Base-by-base conservation (phyloP, 345 rosid genomes). In the Turritis glabra region DNA sequence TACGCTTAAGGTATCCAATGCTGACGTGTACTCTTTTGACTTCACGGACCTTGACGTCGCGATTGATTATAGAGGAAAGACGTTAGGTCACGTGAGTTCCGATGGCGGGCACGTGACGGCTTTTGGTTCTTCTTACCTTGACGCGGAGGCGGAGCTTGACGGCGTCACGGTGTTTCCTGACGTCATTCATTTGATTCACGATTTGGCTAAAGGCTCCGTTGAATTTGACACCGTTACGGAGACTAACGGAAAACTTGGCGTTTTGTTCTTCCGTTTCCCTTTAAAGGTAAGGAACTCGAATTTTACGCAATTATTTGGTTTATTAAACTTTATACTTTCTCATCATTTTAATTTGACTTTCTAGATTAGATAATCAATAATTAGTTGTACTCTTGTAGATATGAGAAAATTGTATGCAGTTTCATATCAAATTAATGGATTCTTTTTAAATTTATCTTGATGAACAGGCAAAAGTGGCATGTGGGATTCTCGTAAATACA, bases 11-110 rank as follows among this genome's bases (percentile, higher is more conserved):
- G 96, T 93, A 63, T 69, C 79, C 12, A 91, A 93, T 54, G 80
- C 78, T 29, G 97, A 88, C 77, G 84, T 88, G 64, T 93, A 88
- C 81, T 77, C 89, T 75, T 76, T 89, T 80, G 90, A 85, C 76
- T 88, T 84, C 55, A 68, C 70, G 26, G 77, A 3, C 15, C 81
- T 93, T 13, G 87, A 86, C 56, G 89, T 93, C 54, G 78, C 81
- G 12, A 46, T 93, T 0, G 80, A 54, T 9, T 93, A 89, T 73
- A 82, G 90, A 46, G 96, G 96, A 73, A 87, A 86, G 77, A 77
- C 73, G 84, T 76, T 91, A 67, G 97, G 97, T 26, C 90, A 83
- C 78, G 94, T 86, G 87, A 83, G 47, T 63, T 83, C 90, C 0
- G 66, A 75, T 12, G 74, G 73, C 0, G 91, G 90, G 1, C 94